Evolutionary conservation across 495 filamentous ascomycete species (phyloP).

Genomic region (Neurospora sublineolata): DNA sequence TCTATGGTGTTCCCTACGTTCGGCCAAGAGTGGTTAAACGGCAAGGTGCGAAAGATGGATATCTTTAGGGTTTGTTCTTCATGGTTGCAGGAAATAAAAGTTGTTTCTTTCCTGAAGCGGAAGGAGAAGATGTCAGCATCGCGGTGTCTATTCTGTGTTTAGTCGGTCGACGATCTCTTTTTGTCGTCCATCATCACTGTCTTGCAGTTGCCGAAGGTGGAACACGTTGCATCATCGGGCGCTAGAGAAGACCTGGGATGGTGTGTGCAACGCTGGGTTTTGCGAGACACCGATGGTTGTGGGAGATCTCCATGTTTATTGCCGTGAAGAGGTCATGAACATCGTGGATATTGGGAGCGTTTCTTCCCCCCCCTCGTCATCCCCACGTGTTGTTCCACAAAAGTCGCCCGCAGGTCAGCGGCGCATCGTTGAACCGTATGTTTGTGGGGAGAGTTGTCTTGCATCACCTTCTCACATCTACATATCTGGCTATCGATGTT

Average conservation of each 20-base stretch:
- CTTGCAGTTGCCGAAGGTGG: neutral
- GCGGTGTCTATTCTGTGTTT: neutral
- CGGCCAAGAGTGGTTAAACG: neutral
- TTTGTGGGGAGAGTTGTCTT: neutral
- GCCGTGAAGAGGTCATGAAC: too few relatives aligned
- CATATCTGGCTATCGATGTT: neutral
- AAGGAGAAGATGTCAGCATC: neutral
- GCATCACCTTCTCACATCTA: neutral
- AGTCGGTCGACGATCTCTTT: neutral
- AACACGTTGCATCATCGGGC: neutral
- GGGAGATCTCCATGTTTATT: neutral
- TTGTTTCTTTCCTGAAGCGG: neutral
- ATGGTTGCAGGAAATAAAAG: neutral
- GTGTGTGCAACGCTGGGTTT: neutral
- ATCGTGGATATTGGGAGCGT: too few relatives aligned
- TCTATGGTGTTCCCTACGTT: neutral
- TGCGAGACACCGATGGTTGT: neutral
- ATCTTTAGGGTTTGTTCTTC: neutral
- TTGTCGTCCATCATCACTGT: neutral
- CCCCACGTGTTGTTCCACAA: neutral
- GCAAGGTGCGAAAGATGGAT: neutral
- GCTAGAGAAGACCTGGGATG: neutral
- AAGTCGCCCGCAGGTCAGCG: neutral
- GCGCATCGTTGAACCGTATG: neutral
- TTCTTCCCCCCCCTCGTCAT: neutral